Evolutionary conservation across 345 rosid species (phyloP).

Genomic region (Eucalyptus marginata): DNA sequence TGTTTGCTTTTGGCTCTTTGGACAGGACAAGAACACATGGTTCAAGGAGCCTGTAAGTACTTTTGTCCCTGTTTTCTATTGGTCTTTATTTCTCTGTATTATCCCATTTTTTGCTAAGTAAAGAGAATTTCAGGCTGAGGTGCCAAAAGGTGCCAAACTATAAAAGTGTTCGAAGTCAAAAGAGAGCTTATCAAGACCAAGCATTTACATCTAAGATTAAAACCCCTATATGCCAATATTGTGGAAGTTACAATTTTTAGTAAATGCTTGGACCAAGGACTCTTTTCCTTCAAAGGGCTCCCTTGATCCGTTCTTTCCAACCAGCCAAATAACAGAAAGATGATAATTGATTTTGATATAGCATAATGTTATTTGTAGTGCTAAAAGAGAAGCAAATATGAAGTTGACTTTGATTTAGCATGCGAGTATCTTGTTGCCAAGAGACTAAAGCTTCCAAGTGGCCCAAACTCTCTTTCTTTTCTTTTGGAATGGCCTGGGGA

Average conservation of each 20-base stretch:
- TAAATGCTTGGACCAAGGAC: neutral
- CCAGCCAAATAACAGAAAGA: neutral
- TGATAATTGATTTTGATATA: neutral
- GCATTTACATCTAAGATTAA: neutral
- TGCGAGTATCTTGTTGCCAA: neutral
- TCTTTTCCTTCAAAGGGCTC: neutral
- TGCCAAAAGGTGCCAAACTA: neutral
- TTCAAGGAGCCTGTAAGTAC: conserved; percentile 61
- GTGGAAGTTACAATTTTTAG: neutral
- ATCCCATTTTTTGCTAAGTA: neutral
- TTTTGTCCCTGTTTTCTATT: neutral
- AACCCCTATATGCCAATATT: neutral
- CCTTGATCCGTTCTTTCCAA: neutral
- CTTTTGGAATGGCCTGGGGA: neutral
- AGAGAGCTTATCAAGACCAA: neutral
- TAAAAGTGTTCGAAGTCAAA: neutral
- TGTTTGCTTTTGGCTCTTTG: neutral
- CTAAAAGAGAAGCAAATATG: neutral
- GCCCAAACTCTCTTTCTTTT: neutral
- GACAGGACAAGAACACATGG: conserved; percentile 79
- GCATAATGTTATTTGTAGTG: neutral
- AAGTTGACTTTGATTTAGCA: neutral
- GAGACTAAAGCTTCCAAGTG: neutral
- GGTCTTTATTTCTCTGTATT: neutral
- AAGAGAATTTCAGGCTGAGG: neutral